Evolutionary conservation across 352 stramenopile genomes (phyloP).

Genomic region (Pythium scleroteichum): DNA sequence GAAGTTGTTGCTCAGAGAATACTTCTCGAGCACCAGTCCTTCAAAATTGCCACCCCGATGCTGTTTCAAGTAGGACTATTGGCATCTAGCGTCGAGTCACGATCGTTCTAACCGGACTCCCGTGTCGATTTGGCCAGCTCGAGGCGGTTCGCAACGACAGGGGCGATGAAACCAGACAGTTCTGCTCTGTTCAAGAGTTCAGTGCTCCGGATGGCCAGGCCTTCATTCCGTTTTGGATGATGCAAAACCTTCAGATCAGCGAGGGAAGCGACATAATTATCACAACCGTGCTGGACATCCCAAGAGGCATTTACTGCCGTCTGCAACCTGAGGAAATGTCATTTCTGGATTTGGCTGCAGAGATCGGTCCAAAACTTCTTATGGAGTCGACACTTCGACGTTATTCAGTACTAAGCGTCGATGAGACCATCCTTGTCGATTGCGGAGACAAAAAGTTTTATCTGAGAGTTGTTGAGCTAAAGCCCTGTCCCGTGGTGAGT

Average conservation of each 20-base stretch:
- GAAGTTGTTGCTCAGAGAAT: constrained; percentile 33
- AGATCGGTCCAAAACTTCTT: constrained; percentile 61
- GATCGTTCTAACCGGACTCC: too few species aligned
- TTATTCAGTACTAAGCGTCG: constrained; percentile 56
- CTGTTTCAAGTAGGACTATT: constrained; percentile 42
- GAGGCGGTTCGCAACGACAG: constrained; percentile 14
- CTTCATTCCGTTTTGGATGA: constrained; percentile 72
- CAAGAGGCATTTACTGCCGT: constrained; percentile 52
- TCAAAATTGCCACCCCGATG: constrained; percentile 54
- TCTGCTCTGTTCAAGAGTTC: constrained; percentile 69
- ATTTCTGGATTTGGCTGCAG: constrained; percentile 55
- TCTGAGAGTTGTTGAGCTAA: constrained; percentile 53
- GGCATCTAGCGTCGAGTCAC: not conserved
- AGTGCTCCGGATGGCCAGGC: constrained; percentile 50
- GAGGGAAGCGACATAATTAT: constrained; percentile 46
- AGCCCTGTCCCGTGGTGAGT: constrained; percentile 44
- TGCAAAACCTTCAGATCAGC: constrained; percentile 49
- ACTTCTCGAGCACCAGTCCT: constrained; percentile 51
- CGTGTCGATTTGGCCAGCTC: constrained; percentile 21
- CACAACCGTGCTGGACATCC: constrained; percentile 35
- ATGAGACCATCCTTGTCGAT: constrained; percentile 58
- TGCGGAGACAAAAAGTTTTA: constrained; percentile 45
- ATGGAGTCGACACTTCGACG: constrained; percentile 58
- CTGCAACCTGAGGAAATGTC: constrained; percentile 45
- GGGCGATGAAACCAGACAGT: constrained; percentile 26